Percentiles rank a stretch among this genome's conserved stretches.
Conservation (phyloP, 805 yeast genomes). For the Lachancea dasiensis region DNA sequence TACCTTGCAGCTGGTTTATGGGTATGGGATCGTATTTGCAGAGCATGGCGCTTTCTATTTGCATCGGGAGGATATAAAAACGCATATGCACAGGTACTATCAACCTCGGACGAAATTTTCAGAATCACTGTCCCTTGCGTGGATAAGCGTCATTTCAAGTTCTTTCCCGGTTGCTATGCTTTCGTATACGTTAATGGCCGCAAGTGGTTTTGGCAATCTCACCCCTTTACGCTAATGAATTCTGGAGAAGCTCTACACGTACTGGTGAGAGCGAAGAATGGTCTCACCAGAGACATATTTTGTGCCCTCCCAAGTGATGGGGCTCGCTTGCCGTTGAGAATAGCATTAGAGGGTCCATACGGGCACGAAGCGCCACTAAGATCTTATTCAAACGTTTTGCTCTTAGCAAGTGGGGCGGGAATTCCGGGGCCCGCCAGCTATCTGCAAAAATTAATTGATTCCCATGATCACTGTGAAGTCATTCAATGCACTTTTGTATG, state of each 20-base stretch:
- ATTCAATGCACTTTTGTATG: conserved; percentile 7
- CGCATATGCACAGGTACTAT: conserved; percentile 6
- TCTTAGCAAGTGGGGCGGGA: conserved; percentile 73
- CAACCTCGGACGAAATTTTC: conserved; percentile 9
- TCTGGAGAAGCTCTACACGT: too few species aligned
- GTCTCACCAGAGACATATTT: conserved; percentile 37
- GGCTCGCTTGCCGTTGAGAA: conserved; percentile 27
- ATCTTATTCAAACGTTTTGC: conserved; percentile 47
- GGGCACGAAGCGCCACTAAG: conserved; percentile 47
- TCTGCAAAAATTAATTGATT: conserved; percentile 3
- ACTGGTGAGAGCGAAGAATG: conserved; percentile 45
- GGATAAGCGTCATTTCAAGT: conserved; percentile 2
- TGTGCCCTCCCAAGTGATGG: conserved; percentile 26
- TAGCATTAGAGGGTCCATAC: conserved; percentile 64
- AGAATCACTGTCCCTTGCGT: conserved; percentile 7
- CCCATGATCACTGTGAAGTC: neutral
- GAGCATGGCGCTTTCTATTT: conserved; percentile 31
- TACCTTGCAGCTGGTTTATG: conserved; percentile 36
- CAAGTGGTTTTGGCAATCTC: conserved; percentile 45
- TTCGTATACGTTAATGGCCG: conserved; percentile 8
- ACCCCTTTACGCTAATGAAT: conserved; percentile 51
- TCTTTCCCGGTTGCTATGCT: conserved; percentile 14
- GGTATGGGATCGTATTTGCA: conserved; percentile 37
- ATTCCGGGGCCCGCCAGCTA: conserved; percentile 45
- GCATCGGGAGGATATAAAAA: conserved; percentile 16